Evolutionary conservation across 164 flowering plant species (phyloP), one percentile per base, ranked within the genome.

Genomic region (Protea cynaroides): DNA sequence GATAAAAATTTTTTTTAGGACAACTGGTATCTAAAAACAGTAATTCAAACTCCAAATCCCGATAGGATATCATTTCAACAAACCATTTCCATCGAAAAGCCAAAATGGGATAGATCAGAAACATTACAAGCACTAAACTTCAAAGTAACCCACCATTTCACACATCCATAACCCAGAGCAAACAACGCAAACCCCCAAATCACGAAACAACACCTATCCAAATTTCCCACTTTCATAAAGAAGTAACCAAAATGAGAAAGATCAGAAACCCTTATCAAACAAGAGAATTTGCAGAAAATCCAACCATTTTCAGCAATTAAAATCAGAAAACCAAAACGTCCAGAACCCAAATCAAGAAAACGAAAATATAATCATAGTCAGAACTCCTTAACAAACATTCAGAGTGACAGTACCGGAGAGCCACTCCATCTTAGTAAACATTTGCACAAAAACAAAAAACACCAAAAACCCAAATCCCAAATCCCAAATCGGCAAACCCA

Each of bases 401-500:
- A 40, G 8, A 40, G 34, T 8, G 9, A 12, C 46, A 40, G 10
- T 40, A 40, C 8, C 46, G 1, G 14, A 40, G 1, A 40, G 8
- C 46, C 4, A 6, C 1, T 40, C 46, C 69, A 59, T 52, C n/a
- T 37, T 51, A 47, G 34, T 22, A 25, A 22, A 18, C 21, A 49
- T 36, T 18, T n/a, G n/a, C n/a, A n/a, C n/a, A n/a, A n/a, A n/a
- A n/a, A n/a, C 15, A 12, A 29, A 40, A 1, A 10, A 66, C 56
- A 17, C 43, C 43, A 29, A 61, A 75, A 69, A 57, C n/a, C 36
- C 49, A n/a, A 37, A 66, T 59, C 76, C 76, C 74, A 70, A 18
- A 38, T 64, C 66, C 57, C 60, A 63, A 69, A 68, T 56, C 60
- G 46, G n/a, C 7, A 56, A 36, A 67, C 70, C 79, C 72, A 77